phyloP scores from a whole-genome alignment of 164 flowering plant genomes.

The Umbellularia californica region DNA sequence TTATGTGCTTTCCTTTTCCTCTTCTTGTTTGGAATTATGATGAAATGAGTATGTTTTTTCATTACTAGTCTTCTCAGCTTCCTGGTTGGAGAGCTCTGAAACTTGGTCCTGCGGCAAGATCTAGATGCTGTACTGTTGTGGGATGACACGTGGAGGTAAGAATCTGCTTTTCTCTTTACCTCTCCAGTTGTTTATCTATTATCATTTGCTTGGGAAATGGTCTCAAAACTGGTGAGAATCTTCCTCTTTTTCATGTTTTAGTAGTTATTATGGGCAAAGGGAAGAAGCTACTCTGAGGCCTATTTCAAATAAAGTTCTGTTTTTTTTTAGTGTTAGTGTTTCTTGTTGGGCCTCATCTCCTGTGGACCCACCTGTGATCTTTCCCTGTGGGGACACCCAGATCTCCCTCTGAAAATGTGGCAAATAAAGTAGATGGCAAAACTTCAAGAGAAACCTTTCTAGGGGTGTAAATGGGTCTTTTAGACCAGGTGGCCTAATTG shows the following conservation, averaged over 20 bases:
- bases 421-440: too few species aligned
- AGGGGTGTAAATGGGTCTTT: too few species aligned
- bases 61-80: not conserved
- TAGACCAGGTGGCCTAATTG: too few species aligned
- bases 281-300: not conserved
- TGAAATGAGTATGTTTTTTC: not conserved
- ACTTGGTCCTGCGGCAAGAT: not conserved
- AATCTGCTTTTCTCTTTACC: not conserved
- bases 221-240: not conserved
- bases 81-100: not conserved
- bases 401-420: too few species aligned
- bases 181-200: not conserved
- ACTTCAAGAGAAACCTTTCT: too few species aligned
- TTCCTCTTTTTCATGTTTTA: not conserved
- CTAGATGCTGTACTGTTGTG: not conserved
- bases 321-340: too few species aligned
- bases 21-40: not conserved
- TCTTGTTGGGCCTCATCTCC: too few species aligned
- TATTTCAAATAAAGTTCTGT: too few species aligned
- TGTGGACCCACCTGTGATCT: too few species aligned
- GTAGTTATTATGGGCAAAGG: not conserved
- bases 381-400: too few species aligned
- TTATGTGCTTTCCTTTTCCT: not conserved
- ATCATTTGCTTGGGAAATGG: not conserved
- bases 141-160: constrained; percentile 1